Base-by-base conservation (phyloP, 805 yeast genomes). In the Monosporozyma aerobia region DNA sequence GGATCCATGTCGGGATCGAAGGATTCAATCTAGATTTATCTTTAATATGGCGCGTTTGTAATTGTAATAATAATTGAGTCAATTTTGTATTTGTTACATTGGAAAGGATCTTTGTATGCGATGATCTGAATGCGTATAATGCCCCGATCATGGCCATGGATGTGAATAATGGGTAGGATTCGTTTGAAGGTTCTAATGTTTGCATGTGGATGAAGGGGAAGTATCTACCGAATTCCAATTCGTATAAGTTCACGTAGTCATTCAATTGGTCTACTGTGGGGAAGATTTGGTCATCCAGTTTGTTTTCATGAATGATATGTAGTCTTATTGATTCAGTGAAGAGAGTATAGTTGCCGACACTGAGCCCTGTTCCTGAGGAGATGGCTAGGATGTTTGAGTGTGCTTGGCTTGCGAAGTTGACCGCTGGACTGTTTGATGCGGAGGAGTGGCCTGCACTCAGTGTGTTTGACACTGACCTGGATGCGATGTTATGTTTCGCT, bases 101-200 rank as follows among this genome's bases (percentile, higher is more conserved):
- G 65, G 83, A 85, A 53, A 86, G 68, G 9, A 85, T 72, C 59
- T 84, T 75, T 0, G 96, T 87, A 63, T 87, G 87, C 39, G 83
- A 71, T 33, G 89, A 85, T 61, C 86, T 90, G 69, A 85, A 88
- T 0, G 88, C 81, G 62, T 87, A 88, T 23, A 90, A 74, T 0
- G 97, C 96, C 44, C 98, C 98, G 53, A 90, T 80, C 14, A 96
- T 84, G 1, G 94, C 85, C 79, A 90, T 85, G 2, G 95, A 81
- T 51, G 90, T 71, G 5, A 88, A 65, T 47, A 90, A 73, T 2
- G 96, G 90, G 50, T 77, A 73, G 19, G 48, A 56, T 70, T 60
- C 79, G 68, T 59, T 80, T 64, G 62, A 74, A 70, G 73, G 74
- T 46, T 70, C 68, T 56, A 79, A 74, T 47, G 77, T 78, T 13